Conservation (phyloP, 2,329 filamentous ascomycete species). For the Byssochlamys sp. region DNA sequence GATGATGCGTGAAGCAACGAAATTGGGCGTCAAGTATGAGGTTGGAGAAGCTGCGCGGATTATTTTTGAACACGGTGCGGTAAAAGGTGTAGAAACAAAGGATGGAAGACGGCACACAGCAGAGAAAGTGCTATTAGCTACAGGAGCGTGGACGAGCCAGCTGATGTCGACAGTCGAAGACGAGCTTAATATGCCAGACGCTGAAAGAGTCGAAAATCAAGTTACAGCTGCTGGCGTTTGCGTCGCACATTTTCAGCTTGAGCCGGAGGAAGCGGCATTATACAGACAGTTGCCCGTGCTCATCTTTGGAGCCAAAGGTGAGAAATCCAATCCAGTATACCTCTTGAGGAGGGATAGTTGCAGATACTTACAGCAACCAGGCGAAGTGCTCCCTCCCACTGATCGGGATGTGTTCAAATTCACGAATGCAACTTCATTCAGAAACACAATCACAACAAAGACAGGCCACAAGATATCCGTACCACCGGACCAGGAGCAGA, state of each 20-base stretch:
- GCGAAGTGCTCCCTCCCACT: constrained; percentile 42
- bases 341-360: neutral
- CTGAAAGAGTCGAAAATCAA: constrained; percentile 43
- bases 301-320: constrained; percentile 37
- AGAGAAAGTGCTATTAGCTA: constrained; percentile 45
- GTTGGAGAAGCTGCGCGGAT: constrained; percentile 38
- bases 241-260: constrained; percentile 49
- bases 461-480: constrained; percentile 46
- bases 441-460: constrained; percentile 40
- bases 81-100: constrained; percentile 38
- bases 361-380: constrained; percentile 5
- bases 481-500: constrained; percentile 39
- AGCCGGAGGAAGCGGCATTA: constrained; percentile 39
- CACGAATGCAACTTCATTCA: constrained; percentile 52
- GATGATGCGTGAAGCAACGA: constrained; percentile 36
- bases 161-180: constrained; percentile 45
- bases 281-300: constrained; percentile 47
- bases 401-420: constrained; percentile 48
- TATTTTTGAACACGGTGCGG: constrained; percentile 29
- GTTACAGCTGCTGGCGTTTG: constrained; percentile 52
- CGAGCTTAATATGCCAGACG: constrained; percentile 34
- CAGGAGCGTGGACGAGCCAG: constrained; percentile 49
- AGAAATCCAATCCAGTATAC: neutral
- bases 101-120: constrained; percentile 42
- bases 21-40: constrained; percentile 38